Percentiles rank a stretch among this genome's conserved stretches.
These are phyloP conservation scores for Raddia guianensis DNA, from an alignment of 176 grass and related monocot species.

Conservation along the genomic window DNA sequence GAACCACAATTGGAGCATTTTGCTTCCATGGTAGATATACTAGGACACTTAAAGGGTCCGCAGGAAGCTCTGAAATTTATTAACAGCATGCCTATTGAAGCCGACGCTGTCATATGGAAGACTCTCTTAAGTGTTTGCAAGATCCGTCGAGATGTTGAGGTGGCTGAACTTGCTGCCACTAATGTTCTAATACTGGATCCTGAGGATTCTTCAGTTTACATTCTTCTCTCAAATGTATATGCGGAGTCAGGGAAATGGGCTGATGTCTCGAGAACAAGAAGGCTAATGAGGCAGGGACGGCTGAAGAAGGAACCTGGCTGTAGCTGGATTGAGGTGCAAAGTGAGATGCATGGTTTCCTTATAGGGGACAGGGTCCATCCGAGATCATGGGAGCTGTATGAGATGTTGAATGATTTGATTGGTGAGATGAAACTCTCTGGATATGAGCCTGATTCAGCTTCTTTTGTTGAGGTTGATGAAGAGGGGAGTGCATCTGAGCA, in stretches of 20 bases:
- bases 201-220: constrained; percentile 73
- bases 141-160: constrained; percentile 62
- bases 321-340: constrained; percentile 88
- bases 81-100: constrained; percentile 67
- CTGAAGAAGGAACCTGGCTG: constrained; percentile 87
- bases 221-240: constrained; percentile 79
- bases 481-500: constrained; percentile 40
- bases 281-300: constrained; percentile 60
- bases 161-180: constrained; percentile 71
- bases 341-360: constrained; percentile 77
- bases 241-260: constrained; percentile 63
- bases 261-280: constrained; percentile 75
- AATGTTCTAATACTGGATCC: constrained; percentile 62
- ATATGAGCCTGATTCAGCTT: constrained; percentile 50
- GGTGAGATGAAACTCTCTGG: constrained; percentile 69
- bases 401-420: constrained; percentile 68
- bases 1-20: constrained; percentile 87
- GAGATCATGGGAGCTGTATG: constrained; percentile 62
- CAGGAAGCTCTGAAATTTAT: constrained; percentile 70
- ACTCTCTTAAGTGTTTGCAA: constrained; percentile 72
- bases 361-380: constrained; percentile 68
- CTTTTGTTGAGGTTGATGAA: constrained; percentile 46
- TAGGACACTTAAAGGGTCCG: constrained; percentile 68
- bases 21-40: constrained; percentile 88
- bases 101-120: constrained; percentile 84